These are phyloP conservation scores for Rhododendron vialii DNA, from an alignment of 148 eudicot genomes.

Conservation along the genomic window DNA sequence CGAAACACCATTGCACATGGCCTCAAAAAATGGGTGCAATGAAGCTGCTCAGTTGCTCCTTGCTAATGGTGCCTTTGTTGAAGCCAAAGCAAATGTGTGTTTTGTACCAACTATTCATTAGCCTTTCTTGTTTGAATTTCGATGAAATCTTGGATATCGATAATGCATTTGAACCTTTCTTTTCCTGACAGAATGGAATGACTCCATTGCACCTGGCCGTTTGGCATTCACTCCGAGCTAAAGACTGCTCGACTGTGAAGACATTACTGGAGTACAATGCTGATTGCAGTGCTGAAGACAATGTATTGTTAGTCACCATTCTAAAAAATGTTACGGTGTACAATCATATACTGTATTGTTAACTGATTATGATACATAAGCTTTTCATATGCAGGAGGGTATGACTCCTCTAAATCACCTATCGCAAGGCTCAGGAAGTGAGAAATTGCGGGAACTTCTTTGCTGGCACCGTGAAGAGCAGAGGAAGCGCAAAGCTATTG, in stretches of 20 bases:
- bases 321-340: background rate
- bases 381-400: constrained; percentile 61
- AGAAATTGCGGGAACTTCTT: constrained; percentile 64
- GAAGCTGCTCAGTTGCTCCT: constrained; percentile 88
- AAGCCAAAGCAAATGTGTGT: constrained; percentile 92
- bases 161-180: background rate
- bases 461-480: constrained; percentile 66
- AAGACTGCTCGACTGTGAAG: constrained; percentile 69
- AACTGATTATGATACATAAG: constrained; percentile 4
- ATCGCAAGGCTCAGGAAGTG: constrained; percentile 78
- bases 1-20: constrained; percentile 99
- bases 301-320: constrained; percentile 31
- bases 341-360: background rate
- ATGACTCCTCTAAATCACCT: constrained; percentile 81
- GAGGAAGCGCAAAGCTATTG: constrained; percentile 71
- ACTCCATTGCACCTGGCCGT: constrained; percentile 97
- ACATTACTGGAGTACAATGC: constrained; percentile 85
- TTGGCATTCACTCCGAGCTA: constrained; percentile 78
- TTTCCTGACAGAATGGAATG: constrained; percentile 85
- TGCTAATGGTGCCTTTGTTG: constrained; percentile 78
- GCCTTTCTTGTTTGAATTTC: background rate
- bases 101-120: background rate
- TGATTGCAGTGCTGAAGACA: constrained; percentile 84
- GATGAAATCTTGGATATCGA: background rate
- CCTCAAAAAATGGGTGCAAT: constrained; percentile 94